These are phyloP conservation scores for Eremochloa ophiuroides DNA, from an alignment of 176 grass and related monocot genomes.

Conservation along the genomic window DNA sequence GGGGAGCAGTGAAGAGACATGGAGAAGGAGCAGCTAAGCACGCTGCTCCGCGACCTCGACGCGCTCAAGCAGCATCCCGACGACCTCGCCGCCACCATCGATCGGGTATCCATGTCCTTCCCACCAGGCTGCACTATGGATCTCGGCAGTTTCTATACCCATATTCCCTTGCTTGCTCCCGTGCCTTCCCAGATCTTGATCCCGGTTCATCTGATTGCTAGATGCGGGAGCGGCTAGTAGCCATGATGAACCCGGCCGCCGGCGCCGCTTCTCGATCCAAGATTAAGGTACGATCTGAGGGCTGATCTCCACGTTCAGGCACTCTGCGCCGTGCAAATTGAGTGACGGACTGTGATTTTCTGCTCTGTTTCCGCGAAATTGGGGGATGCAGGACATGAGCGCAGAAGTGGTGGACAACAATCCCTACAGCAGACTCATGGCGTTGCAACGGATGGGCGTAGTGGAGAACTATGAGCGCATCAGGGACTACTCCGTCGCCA, in stretches of 20 bases:
- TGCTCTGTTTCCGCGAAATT: not conserved
- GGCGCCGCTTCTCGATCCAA: conserved; percentile 42
- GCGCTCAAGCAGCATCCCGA: conserved; percentile 52
- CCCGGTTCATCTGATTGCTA: conserved; percentile 2
- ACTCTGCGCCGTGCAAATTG: not conserved
- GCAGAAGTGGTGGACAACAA: conserved; percentile 89
- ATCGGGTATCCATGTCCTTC: conserved; percentile 49
- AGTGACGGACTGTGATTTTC: not conserved
- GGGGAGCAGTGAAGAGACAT: not conserved
- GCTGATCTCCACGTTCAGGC: not conserved
- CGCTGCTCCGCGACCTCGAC: conserved; percentile 61
- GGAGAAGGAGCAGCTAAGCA: conserved; percentile 66
- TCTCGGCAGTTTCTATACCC: not conserved
- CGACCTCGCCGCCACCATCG: conserved; percentile 38
- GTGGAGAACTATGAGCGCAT: conserved; percentile 89
- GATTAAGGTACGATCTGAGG: conserved; percentile 61
- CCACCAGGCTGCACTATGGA: not conserved
- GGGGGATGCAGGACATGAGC: conserved; percentile 77
- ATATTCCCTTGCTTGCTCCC: not conserved
- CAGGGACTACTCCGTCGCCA: conserved; percentile 73
- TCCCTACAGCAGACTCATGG: conserved; percentile 91
- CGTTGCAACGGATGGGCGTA: conserved; percentile 93
- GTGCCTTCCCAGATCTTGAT: not conserved
- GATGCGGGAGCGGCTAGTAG: conserved; percentile 52
- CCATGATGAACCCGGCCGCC: conserved; percentile 23